Base-by-base conservation (phyloP, 164 flowering plant species). In the Amborella trichopoda region DNA sequence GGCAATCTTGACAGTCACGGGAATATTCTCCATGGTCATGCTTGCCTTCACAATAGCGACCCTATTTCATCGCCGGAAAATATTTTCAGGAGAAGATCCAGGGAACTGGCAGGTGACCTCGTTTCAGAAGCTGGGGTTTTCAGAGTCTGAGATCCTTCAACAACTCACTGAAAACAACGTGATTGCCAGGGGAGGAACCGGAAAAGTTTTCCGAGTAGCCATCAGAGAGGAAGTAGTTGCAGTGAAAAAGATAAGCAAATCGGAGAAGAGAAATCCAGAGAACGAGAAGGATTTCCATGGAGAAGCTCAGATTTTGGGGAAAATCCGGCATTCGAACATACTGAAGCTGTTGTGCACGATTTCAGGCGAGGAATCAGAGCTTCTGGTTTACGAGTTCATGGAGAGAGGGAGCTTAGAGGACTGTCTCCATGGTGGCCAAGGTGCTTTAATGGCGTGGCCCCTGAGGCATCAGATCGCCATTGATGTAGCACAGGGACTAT, bases 381-480 rank as follows among this genome's bases (percentile, higher is more conserved):
- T 85, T 39, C 78, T 85, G 3, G 88, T 81, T 14, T 85, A 81
- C 36, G 83, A 85, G 64, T 81, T 75, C 58, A 39, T 75, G 78
- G 74, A 68, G 34, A 81, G 76, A 10, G 40, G 56, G 0, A 81
- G 95, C 60, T 58, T 84, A 33, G 81, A 81, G 36, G 49, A 23
- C 3, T 79, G 87, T 82, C 68, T 85, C 8, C 85, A 72, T 23
- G 30, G 48, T 18, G 69, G 38, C 40, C 57, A 39, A 2, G 40
- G 54, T 13, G 53, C 30, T 17, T 46, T 53, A 10, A 47, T 85
- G 36, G 78, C 69, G 25, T 85, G 91, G 91, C 88, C 83, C 0
- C 68, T 41, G 41, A 68, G 95, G 66, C 26, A 71, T 55, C 61
- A 58, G 27, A 70, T 85, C 26, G 88, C 91, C 2, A 40, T 77